These are phyloP conservation scores for Discostella stelligera DNA, from an alignment of 352 stramenopile genomes.

Conservation along the genomic window DNA sequence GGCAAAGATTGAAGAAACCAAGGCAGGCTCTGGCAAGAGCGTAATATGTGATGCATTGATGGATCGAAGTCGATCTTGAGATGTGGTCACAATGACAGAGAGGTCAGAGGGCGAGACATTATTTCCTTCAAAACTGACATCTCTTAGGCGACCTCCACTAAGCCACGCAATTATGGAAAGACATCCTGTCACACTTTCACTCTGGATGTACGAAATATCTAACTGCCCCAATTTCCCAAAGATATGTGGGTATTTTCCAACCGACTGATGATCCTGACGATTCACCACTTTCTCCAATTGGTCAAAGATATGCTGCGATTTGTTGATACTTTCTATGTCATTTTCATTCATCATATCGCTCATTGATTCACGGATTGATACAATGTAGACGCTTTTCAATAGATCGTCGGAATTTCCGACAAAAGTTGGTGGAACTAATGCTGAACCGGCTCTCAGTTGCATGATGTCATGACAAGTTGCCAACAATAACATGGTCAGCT, in stretches of 20 bases:
- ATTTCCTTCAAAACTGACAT: constrained; percentile 14
- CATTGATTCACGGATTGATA: no score
- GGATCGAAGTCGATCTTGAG: neutral
- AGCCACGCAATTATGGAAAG: constrained; percentile 32
- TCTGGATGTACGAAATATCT: constrained; percentile 19
- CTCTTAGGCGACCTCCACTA: constrained; percentile 21
- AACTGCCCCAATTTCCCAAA: constrained; percentile 26
- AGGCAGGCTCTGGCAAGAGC: neutral
- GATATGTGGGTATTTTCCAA: neutral
- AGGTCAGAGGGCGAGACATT: neutral
- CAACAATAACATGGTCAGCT: constrained; percentile 5
- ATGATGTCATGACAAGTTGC: neutral
- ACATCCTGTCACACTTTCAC: neutral
- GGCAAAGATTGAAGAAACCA: neutral
- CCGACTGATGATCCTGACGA: neutral
- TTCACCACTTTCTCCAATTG: neutral
- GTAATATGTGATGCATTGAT: neutral
- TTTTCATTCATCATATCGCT: neutral
- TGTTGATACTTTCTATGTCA: neutral
- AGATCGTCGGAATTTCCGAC: no score
- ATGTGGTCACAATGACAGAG: neutral
- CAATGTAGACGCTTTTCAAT: no score
- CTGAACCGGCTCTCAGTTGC: neutral
- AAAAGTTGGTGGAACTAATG: neutral
- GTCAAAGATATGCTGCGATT: neutral